Evolutionary conservation across 306 rosid species (phyloP).

Genomic region (Cicer bijugum): DNA sequence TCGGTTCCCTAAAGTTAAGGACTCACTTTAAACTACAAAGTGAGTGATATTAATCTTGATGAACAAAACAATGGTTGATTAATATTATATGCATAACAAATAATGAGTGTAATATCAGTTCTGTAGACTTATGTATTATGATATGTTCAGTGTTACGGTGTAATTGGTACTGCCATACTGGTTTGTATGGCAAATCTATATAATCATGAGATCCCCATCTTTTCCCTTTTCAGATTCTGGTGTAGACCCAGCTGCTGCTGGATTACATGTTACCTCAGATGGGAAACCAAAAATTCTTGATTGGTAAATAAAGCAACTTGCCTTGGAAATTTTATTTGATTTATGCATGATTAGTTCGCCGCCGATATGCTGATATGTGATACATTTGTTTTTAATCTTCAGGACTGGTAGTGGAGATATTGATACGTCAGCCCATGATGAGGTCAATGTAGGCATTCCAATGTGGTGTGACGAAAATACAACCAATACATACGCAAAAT

Average conservation of each 20-base stretch:
- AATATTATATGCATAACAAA: not conserved
- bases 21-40: not conserved
- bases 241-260: constrained; percentile 96
- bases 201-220: constrained; percentile 12
- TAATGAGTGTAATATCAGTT: not conserved
- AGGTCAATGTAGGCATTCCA: too few relatives aligned
- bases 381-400: constrained; percentile 31
- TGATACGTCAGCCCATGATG: constrained; percentile 85
- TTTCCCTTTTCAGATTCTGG: constrained; percentile 81
- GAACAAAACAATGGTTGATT: too few relatives aligned
- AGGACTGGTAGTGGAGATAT: constrained; percentile 96
- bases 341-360: constrained; percentile 13
- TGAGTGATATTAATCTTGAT: not conserved
- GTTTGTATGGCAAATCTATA: constrained; percentile 2
- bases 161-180: constrained; percentile 36
- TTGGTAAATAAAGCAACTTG: constrained; percentile 58
- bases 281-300: constrained; percentile 93
- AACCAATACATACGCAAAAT: too few relatives aligned
- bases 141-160: constrained; percentile 16
- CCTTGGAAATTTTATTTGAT: constrained; percentile 8
- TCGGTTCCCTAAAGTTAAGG: too few relatives aligned
- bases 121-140: not conserved
- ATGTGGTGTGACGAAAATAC: too few relatives aligned
- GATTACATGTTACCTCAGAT: constrained; percentile 91
- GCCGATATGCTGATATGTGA: constrained; percentile 36